Percentiles rank a stretch among this genome's conserved stretches.
phyloP scores from a whole-genome alignment of 1,284 basidiomycete genomes.

The Trametes pubescens region DNA sequence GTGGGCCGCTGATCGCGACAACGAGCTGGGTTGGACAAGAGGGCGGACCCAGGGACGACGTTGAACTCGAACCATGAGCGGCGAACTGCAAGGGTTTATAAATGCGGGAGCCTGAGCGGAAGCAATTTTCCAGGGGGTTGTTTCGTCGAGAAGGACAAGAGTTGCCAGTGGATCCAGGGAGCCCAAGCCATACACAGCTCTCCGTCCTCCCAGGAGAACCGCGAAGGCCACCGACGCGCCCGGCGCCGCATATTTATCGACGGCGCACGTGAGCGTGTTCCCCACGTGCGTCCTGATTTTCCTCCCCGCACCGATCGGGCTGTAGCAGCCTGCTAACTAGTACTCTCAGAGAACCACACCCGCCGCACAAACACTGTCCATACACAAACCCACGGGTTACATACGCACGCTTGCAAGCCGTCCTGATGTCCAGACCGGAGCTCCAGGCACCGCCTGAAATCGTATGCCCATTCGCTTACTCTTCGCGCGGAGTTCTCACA shows the following conservation, averaged over 20 bases:
- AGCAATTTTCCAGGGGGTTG: no score
- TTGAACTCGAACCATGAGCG: background rate
- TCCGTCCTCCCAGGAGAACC: background rate
- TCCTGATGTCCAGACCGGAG: conserved; percentile 92
- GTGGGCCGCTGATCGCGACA: no score
- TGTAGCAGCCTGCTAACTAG: background rate
- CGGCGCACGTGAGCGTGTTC: conserved; percentile 25
- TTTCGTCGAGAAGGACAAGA: no score
- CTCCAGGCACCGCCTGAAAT: conserved; percentile 97
- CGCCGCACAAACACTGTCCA: background rate
- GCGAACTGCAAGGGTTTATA: no score
- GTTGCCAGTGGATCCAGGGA: no score
- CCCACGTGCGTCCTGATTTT: conserved; percentile 26
- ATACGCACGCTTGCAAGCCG: no score
- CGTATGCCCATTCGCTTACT: conserved; percentile 55
- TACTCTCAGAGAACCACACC: background rate
- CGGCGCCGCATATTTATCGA: background rate
- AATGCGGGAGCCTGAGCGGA: no score
- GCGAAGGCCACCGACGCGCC: background rate
- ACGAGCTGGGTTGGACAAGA: no score
- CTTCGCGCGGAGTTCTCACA: conserved; percentile 17
- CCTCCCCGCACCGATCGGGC: conserved; percentile 2
- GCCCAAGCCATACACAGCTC: background rate
- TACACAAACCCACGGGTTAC: background rate
- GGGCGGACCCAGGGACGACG: background rate